Conservation (phyloP, 2,329 filamentous ascomycete species). For the Fusarium tuaranense region DNA sequence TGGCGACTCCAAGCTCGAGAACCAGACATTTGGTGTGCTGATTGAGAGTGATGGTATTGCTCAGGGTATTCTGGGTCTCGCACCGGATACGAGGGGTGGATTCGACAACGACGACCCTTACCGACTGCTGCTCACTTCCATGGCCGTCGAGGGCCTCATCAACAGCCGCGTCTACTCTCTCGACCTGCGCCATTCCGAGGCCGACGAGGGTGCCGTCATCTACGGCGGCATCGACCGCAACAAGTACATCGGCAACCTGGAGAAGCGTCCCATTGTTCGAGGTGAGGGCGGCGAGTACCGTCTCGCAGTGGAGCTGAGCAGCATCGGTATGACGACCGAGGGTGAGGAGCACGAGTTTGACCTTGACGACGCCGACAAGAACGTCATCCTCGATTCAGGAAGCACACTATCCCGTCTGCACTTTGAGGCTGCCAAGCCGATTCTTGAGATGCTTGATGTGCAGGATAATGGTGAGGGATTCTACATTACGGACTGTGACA, state of each 20-base stretch:
- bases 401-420: slow-evolving; percentile 63
- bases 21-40: slow-evolving; percentile 65
- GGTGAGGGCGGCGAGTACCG: slow-evolving; percentile 51
- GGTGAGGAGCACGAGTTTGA: slow-evolving; percentile 38
- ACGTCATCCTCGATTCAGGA: slow-evolving; percentile 65
- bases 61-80: slow-evolving; percentile 65
- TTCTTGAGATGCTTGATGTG: slow-evolving; percentile 58
- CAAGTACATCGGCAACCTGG: slow-evolving; percentile 62
- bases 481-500: slow-evolving; percentile 58
- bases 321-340: slow-evolving; percentile 48
- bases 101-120: slow-evolving; percentile 57
- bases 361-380: slow-evolving; percentile 48
- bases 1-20: slow-evolving; percentile 53
- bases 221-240: slow-evolving; percentile 66
- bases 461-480: slow-evolving; percentile 55
- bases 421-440: slow-evolving; percentile 52
- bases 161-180: slow-evolving; percentile 63
- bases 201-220: slow-evolving; percentile 60
- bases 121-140: slow-evolving; percentile 64
- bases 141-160: slow-evolving; percentile 60
- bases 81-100: slow-evolving; percentile 55
- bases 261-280: slow-evolving; percentile 56
- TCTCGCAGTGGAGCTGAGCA: slow-evolving; percentile 50
- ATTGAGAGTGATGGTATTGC: slow-evolving; percentile 59
- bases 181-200: slow-evolving; percentile 59